Conservation (phyloP, 2,329 filamentous ascomycete species). For the Trichophyton rubrum region DNA sequence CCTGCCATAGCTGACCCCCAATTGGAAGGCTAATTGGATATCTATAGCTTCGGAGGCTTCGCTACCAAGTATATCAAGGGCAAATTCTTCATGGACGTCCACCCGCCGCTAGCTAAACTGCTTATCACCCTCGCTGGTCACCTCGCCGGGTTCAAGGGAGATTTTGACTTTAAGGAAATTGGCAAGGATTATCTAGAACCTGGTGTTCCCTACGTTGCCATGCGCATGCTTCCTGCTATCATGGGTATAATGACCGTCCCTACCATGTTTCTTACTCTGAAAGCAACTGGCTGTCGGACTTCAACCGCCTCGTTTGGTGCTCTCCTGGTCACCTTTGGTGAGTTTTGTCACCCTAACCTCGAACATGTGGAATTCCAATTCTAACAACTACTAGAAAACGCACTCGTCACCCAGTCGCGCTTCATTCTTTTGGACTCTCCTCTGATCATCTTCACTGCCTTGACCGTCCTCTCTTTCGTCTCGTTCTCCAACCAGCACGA, state of each 20-base stretch:
- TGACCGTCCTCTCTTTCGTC: slow-evolving; percentile 79
- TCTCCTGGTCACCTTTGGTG: slow-evolving; percentile 80
- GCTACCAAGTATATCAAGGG: slow-evolving; percentile 99
- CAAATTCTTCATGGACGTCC: slow-evolving; percentile 99
- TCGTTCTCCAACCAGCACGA: slow-evolving; percentile 97
- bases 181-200: slow-evolving; percentile 97
- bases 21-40: not conserved
- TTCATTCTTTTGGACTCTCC: slow-evolving; percentile 94
- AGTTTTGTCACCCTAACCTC: slow-evolving; percentile 10
- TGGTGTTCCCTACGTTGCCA: slow-evolving; percentile 88
- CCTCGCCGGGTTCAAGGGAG: slow-evolving; percentile 85
- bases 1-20: not conserved
- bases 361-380: not conserved
- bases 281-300: slow-evolving; percentile 78
- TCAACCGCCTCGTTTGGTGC: slow-evolving; percentile 73
- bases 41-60: slow-evolving; percentile 80
- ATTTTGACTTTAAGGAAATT: slow-evolving; percentile 99
- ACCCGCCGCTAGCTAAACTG: slow-evolving; percentile 91
- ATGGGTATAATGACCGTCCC: slow-evolving; percentile 81
- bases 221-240: slow-evolving; percentile 85
- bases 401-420: slow-evolving; percentile 84
- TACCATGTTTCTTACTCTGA: slow-evolving; percentile 87
- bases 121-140: slow-evolving; percentile 91
- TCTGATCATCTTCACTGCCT: slow-evolving; percentile 80
- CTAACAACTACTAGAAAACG: slow-evolving; percentile 57